These are phyloP conservation scores for Zopfia rhizophila DNA, from an alignment of 2,329 filamentous ascomycete genomes.

Conservation along the genomic window DNA sequence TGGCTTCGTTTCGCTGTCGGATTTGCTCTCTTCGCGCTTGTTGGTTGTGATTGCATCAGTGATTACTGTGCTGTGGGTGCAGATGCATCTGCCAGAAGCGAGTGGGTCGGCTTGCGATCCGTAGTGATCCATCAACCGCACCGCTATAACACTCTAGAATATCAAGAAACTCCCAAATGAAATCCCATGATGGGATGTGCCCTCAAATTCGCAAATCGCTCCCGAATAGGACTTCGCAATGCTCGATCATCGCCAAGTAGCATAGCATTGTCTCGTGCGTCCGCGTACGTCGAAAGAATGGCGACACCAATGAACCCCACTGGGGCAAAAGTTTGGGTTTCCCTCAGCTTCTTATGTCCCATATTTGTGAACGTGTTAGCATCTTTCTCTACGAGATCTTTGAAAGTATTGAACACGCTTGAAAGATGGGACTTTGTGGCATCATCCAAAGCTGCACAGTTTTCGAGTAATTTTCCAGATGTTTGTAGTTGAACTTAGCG, in stretches of 20 bases:
- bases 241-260: slow-evolving; percentile 43
- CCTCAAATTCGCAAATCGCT: slow-evolving; percentile 42
- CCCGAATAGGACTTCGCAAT: slow-evolving; percentile 37
- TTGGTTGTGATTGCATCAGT: slow-evolving; percentile 2
- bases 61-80: slow-evolving; percentile 1
- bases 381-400: slow-evolving; percentile 37
- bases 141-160: slow-evolving; percentile 38
- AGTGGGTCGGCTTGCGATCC: slow-evolving; percentile 9
- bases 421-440: slow-evolving; percentile 44
- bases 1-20: slow-evolving; percentile 17
- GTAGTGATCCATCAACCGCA: slow-evolving; percentile 33
- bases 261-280: slow-evolving; percentile 36
- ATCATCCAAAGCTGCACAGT: slow-evolving; percentile 38
- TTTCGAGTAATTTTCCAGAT: slow-evolving; percentile 38
- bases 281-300: slow-evolving; percentile 43
- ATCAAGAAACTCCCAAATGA: slow-evolving; percentile 44
- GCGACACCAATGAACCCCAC: slow-evolving; percentile 48
- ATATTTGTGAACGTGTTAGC: slow-evolving; percentile 42
- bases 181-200: slow-evolving; percentile 38
- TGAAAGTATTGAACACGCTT: slow-evolving; percentile 44
- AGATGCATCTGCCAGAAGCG: neutral
- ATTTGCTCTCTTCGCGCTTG: slow-evolving; percentile 10
- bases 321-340: slow-evolving; percentile 48
- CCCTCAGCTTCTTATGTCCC: slow-evolving; percentile 31
- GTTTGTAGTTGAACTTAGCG: slow-evolving; percentile 31